A percentile compares a stretch with the other conserved stretches of the same genome.
Conservation (phyloP, 1,284 basidiomycete species). For the Pulchroboletus neoregius region DNA sequence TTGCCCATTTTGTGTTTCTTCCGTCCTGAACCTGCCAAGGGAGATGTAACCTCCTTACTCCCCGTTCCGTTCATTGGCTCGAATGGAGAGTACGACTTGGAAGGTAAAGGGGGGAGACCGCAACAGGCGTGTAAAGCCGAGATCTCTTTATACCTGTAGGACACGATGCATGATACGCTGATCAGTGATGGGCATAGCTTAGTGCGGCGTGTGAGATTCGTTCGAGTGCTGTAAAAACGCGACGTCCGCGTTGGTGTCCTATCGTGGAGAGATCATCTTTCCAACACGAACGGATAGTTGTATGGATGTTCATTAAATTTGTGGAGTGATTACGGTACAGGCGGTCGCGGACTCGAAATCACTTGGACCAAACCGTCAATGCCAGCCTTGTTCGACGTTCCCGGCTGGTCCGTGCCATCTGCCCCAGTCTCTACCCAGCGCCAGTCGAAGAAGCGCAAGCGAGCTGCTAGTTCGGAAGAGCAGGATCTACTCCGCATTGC, state of each 20-base stretch:
- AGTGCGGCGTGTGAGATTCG: slow-evolving; percentile 19
- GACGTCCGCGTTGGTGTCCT: slow-evolving; percentile 21
- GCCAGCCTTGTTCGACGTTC: slow-evolving; percentile 60
- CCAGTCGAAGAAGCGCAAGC: slow-evolving; percentile 65
- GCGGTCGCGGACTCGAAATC: slow-evolving; percentile 9
- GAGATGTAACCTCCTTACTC: background rate
- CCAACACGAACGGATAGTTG: too few relatives aligned
- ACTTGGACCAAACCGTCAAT: slow-evolving; percentile 28
- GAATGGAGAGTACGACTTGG: background rate
- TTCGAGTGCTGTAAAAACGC: slow-evolving; percentile 17
- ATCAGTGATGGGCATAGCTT: slow-evolving; percentile 5
- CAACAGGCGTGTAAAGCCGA: background rate
- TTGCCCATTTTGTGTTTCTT: slow-evolving; percentile 20
- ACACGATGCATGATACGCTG: slow-evolving; percentile 16
- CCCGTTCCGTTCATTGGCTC: slow-evolving; percentile 15
- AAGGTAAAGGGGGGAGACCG: slow-evolving; percentile 1
- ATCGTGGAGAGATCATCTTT: slow-evolving; percentile 4
- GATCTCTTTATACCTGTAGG: slow-evolving; percentile 26
- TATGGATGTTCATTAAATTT: background rate
- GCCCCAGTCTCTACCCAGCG: slow-evolving; percentile 38
- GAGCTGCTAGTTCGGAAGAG: slow-evolving; percentile 42
- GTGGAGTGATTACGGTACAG: background rate
- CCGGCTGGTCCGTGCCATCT: slow-evolving; percentile 62
- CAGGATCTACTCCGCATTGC: slow-evolving; percentile 44
- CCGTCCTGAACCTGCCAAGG: slow-evolving; percentile 1